Conservation (phyloP, 2,329 filamentous ascomycete genomes). For the Aureobasidium sp. region DNA sequence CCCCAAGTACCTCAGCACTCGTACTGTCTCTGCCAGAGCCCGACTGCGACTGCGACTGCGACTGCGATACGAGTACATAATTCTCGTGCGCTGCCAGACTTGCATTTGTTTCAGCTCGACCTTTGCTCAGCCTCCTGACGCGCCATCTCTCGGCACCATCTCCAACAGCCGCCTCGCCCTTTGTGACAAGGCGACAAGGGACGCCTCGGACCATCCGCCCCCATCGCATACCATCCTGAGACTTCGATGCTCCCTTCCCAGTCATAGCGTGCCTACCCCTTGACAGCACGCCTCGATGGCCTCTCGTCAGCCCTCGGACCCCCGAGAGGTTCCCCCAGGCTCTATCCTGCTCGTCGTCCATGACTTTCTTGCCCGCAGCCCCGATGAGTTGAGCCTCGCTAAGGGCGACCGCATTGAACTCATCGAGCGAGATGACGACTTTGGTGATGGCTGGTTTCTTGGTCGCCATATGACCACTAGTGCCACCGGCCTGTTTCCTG, state of each 20-base stretch:
- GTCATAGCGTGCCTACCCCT: background rate
- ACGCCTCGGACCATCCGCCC: background rate
- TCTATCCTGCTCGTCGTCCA: conserved; percentile 61
- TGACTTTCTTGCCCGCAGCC: conserved; percentile 84
- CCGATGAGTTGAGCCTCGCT: conserved; percentile 81
- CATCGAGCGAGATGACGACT: conserved; percentile 80
- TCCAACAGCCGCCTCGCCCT: background rate
- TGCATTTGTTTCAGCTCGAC: background rate
- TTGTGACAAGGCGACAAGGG: background rate
- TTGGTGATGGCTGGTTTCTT: conserved; percentile 81
- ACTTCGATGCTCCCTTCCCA: conserved; percentile 1
- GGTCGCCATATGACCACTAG: conserved; percentile 66
- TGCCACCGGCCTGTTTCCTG: conserved; percentile 72
- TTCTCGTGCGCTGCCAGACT: background rate
- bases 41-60: background rate
- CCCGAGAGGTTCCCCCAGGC: conserved; percentile 25
- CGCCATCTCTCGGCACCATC: background rate
- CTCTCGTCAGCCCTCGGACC: conserved; percentile 11
- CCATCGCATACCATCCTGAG: background rate
- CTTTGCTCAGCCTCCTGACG: background rate
- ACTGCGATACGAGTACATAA: background rate
- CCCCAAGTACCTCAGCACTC: background rate
- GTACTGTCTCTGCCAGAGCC: background rate
- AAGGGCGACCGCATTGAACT: conserved; percentile 81
- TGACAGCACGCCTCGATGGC: conserved; percentile 10